Evolutionary conservation across 2,329 filamentous ascomycete genomes (phyloP).

Genomic region (Talaromyces sp.): DNA sequence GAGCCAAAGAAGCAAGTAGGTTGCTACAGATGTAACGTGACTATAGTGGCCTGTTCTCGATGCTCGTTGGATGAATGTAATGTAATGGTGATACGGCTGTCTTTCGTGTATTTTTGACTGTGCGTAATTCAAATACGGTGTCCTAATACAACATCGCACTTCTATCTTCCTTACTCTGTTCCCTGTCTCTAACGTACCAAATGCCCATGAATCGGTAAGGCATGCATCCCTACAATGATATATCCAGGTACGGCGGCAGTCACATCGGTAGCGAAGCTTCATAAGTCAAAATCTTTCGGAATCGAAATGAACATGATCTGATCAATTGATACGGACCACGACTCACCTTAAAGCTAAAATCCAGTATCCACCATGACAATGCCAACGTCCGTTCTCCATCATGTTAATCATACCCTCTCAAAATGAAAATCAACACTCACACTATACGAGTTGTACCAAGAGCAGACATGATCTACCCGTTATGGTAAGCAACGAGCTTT

Average conservation of each 20-base stretch:
- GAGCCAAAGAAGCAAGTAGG: background rate
- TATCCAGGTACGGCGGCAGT: background rate
- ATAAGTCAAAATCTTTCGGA: too few species aligned
- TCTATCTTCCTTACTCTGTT: background rate
- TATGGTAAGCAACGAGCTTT: background rate
- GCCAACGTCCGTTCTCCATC: background rate
- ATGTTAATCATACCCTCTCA: background rate
- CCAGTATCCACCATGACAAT: background rate
- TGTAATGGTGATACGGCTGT: background rate
- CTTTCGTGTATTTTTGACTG: background rate
- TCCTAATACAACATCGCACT: background rate
- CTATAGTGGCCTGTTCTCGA: background rate
- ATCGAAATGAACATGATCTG: too few species aligned
- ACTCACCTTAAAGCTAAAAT: too few species aligned
- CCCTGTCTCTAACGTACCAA: too few species aligned
- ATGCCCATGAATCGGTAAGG: background rate
- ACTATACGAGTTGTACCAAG: background rate
- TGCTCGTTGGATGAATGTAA: background rate
- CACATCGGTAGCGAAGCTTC: background rate
- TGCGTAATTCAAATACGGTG: background rate
- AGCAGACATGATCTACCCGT: background rate
- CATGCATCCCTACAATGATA: background rate
- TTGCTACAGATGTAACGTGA: too few species aligned
- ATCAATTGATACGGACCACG: too few species aligned
- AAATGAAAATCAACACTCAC: too few species aligned